Base-by-base conservation (phyloP, 768 basidiomycete genomes). In the Coprinopsis marcescibilis region DNA sequence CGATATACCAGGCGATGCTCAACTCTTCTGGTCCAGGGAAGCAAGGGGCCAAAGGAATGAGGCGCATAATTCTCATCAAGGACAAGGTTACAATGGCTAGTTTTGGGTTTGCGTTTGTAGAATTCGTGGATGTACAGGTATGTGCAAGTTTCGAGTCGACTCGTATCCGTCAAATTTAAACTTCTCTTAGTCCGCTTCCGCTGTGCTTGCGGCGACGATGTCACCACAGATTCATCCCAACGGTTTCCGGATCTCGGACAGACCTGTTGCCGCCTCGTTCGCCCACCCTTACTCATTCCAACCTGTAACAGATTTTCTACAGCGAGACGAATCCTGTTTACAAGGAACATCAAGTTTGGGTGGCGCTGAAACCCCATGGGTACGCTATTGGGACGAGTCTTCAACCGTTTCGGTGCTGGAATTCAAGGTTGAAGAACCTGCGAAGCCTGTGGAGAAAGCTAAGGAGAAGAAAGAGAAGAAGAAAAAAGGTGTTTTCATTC, bases 61-160 rank as follows among this genome's bases (percentile, higher is more conserved):
- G 80, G 55, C 75, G 93, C 40, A 85, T 98, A 48, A 72, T 94
- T 26, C 73, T 95, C 44, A 84, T 95, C 64, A 89, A 90, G 62
- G 93, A 98, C 66, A 85, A 86, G 58, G 77, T 81, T 13, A 89
- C 89, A 0, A 75, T 86, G 71, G 83, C 85, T 3, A 90, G 90
- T 62, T 93, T 89, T 74, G 90, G 96, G 10, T 95, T 94, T 60
- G 83, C 88, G 0, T 98, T 99, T 59, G 88, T 96, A 8, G 93
- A 97, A 57, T 90, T 97, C 55, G 71, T 86, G 14, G 89, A 94
- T 53, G 63, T 82, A 4, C 80, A 85, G 73, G 95, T 94, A 66
- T 52, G 70, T 48, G 19, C 32, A 13, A 24, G 13, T 17, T 2
- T 35, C 36, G 21, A 43, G 40, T 26, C 37, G 6, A 24, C 14